Conservation (phyloP, 2,329 filamentous ascomycete species). For the Dothideomycetes sp. region DNA sequence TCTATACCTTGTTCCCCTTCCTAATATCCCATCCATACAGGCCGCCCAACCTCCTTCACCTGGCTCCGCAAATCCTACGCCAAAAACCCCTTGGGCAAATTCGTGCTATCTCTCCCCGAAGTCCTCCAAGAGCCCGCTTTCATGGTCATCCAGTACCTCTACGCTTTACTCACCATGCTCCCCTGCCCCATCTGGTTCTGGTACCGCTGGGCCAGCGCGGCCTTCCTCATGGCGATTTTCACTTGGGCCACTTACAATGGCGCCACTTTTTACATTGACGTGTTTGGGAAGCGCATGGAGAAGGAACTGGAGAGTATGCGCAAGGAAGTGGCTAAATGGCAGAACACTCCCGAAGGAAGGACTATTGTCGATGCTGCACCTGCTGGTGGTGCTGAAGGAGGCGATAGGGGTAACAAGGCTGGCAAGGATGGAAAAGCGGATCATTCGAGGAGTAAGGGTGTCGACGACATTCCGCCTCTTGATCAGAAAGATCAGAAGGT, state of each 20-base stretch:
- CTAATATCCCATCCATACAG: not conserved
- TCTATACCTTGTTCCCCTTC: not conserved
- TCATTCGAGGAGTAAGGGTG: constrained; percentile 15
- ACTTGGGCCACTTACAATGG: constrained; percentile 94
- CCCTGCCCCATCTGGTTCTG: constrained; percentile 94
- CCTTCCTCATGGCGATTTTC: constrained; percentile 75
- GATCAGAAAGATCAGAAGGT: no score
- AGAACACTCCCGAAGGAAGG: constrained; percentile 33
- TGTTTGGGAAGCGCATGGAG: constrained; percentile 93
- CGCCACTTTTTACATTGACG: constrained; percentile 94
- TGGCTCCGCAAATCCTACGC: constrained; percentile 90
- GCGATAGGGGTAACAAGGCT: no score
- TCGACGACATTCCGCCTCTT: constrained; percentile 50
- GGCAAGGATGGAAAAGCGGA: constrained; percentile 4
- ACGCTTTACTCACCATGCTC: constrained; percentile 85
- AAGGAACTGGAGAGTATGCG: constrained; percentile 87
- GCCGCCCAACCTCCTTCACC: constrained; percentile 90
- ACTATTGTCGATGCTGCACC: constrained; percentile 4
- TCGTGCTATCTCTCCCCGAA: constrained; percentile 69
- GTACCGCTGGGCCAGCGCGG: constrained; percentile 66
- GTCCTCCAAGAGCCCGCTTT: constrained; percentile 77
- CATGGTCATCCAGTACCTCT: constrained; percentile 90
- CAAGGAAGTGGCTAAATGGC: constrained; percentile 82
- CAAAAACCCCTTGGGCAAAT: constrained; percentile 75
- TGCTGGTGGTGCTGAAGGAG: no score